phyloP scores from a whole-genome alignment of 2,329 filamentous ascomycete genomes.

The Dryadomyces quercus-mongolicae region DNA sequence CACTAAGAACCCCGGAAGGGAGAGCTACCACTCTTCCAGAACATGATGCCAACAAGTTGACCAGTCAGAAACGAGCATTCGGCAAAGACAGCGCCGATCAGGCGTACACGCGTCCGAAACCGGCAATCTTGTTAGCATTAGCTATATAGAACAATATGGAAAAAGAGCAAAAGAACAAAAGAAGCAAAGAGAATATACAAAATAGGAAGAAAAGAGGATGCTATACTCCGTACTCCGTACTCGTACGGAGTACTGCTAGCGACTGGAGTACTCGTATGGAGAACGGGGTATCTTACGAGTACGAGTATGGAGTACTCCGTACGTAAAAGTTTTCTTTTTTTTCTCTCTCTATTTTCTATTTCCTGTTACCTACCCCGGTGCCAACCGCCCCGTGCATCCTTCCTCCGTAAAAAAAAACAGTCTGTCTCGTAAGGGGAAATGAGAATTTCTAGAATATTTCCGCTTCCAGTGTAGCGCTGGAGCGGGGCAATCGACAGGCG shows the following conservation, averaged over 20 bases:
- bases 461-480: not conserved
- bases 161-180: not conserved
- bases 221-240: no score
- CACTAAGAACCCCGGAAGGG: no score
- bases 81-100: not conserved
- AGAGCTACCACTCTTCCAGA: no score
- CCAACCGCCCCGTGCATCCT: not conserved
- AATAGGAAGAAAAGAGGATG: no score
- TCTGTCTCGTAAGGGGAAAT: not conserved
- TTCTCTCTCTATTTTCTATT: not conserved
- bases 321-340: not conserved
- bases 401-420: not conserved
- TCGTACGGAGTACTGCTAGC: not conserved
- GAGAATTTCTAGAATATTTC: slow-evolving; percentile 1
- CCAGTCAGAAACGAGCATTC: no score
- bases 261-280: not conserved
- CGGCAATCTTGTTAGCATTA: no score
- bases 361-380: not conserved
- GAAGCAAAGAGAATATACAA: no score
- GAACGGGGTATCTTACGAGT: no score
- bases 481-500: not conserved
- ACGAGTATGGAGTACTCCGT: no score
- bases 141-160: not conserved
- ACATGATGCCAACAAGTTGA: no score
- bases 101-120: not conserved